phyloP scores from a whole-genome alignment of 345 rosid species.

The Gossypium rotundifolium region DNA sequence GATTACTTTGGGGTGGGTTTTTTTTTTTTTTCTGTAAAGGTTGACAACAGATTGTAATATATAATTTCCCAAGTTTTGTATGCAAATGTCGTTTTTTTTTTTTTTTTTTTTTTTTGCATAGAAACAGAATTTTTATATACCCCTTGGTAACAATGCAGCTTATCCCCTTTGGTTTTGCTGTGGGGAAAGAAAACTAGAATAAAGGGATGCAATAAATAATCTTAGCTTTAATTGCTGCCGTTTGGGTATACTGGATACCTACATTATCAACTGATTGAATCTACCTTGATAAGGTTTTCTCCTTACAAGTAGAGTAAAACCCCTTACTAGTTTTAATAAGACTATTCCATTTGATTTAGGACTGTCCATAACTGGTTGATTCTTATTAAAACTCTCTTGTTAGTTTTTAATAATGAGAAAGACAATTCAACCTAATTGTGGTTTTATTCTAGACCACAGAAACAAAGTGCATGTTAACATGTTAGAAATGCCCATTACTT shows the following conservation, averaged over 20 bases:
- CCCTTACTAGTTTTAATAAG: too few relatives aligned
- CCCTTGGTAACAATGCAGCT: not conserved
- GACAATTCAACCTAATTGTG: too few relatives aligned
- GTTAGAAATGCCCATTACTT: not conserved
- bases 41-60: constrained; percentile 41
- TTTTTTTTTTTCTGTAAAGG: constrained; percentile 40
- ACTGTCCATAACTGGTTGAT: not conserved
- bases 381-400: too few relatives aligned
- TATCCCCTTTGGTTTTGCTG: constrained; percentile 3
- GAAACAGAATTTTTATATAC: constrained; percentile 13
- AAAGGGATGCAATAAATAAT: constrained; percentile 2
- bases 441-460: not conserved
- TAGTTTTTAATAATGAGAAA: too few relatives aligned
- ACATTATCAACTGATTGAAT: not conserved
- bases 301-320: not conserved
- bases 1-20: constrained; percentile 27
- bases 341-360: too few relatives aligned
- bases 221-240: not conserved
- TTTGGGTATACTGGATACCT: not conserved
- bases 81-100: constrained; percentile 12
- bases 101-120: not conserved
- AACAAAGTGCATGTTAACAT: not conserved
- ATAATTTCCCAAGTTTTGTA: constrained; percentile 27
- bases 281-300: not conserved
- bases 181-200: not conserved